phyloP scores from a whole-genome alignment of 495 filamentous ascomycete species.

The Halenospora varia region DNA sequence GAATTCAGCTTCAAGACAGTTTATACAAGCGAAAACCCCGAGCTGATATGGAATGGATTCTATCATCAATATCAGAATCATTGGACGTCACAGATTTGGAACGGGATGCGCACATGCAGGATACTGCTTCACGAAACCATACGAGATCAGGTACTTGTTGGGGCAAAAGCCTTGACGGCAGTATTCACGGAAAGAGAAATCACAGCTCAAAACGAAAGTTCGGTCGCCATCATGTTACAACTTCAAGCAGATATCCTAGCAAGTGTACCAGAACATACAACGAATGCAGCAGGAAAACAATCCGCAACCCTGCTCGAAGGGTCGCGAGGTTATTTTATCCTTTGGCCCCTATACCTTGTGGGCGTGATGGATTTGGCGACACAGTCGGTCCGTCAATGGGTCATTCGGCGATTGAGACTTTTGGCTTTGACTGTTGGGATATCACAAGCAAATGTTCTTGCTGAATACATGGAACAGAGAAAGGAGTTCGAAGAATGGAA shows the following conservation, averaged over 20 bases:
- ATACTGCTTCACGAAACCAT: conserved; percentile 55
- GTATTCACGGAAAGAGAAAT: conserved; percentile 12
- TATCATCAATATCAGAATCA: conserved; percentile 58
- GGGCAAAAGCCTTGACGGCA: conserved; percentile 11
- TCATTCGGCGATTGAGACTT: conserved; percentile 33
- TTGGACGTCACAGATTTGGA: conserved; percentile 56
- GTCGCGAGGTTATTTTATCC: conserved; percentile 36
- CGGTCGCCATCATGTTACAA: conserved; percentile 20
- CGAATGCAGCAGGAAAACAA: neutral
- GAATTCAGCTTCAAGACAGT: conserved; percentile 31
- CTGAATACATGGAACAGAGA: conserved; percentile 6
- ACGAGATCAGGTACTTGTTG: conserved; percentile 27
- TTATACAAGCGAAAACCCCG: conserved; percentile 30
- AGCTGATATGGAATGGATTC: conserved; percentile 45
- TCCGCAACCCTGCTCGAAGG: conserved; percentile 1
- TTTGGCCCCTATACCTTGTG: conserved; percentile 47
- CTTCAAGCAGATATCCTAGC: conserved; percentile 40
- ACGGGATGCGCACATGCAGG: conserved; percentile 58
- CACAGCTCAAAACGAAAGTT: neutral
- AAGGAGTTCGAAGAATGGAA: neutral
- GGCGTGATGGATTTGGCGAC: conserved; percentile 32
- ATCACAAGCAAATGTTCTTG: conserved; percentile 41
- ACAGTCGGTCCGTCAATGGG: conserved; percentile 38
- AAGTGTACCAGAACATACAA: conserved; percentile 41
- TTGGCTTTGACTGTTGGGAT: conserved; percentile 43